phyloP scores from a whole-genome alignment of 352 stramenopile species.

The Aphanomyces stellatus region DNA sequence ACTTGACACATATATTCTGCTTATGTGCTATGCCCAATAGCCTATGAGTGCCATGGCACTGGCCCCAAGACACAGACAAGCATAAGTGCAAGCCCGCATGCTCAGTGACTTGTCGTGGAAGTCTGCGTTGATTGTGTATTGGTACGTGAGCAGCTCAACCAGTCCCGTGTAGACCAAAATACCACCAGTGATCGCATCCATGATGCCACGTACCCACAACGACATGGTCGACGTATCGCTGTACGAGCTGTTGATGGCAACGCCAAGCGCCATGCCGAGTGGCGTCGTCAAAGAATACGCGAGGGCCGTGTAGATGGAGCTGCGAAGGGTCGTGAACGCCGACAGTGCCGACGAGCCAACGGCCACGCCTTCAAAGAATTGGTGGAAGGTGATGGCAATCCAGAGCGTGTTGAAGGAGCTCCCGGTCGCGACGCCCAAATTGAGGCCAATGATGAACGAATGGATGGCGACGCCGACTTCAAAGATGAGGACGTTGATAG shows the following conservation, averaged over 20 bases:
- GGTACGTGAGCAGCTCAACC: too few relatives aligned
- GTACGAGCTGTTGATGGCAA: too few relatives aligned
- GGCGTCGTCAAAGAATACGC: conserved; percentile 20
- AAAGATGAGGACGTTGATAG: conserved; percentile 17
- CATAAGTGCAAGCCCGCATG: too few relatives aligned
- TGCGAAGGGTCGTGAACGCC: background rate
- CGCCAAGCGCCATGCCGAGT: background rate
- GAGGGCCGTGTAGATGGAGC: background rate
- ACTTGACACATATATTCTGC: background rate
- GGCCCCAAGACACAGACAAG: too few relatives aligned
- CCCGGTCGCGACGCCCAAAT: conserved; percentile 16
- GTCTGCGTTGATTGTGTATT: too few relatives aligned
- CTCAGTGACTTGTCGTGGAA: too few relatives aligned
- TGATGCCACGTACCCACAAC: too few relatives aligned
- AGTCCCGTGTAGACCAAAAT: too few relatives aligned
- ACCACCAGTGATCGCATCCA: too few relatives aligned
- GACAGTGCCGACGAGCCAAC: conserved; percentile 19
- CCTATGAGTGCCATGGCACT: background rate
- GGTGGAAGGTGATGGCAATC: conserved; percentile 24
- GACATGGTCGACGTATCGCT: too few relatives aligned
- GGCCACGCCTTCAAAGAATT: conserved; percentile 26
- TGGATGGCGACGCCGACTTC: conserved; percentile 19
- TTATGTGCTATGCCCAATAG: background rate
- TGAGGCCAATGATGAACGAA: conserved; percentile 23
- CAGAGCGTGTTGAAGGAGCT: conserved; percentile 9